Base-by-base conservation (phyloP, 768 basidiomycete species). In the Hortiboletus flavorubellus region DNA sequence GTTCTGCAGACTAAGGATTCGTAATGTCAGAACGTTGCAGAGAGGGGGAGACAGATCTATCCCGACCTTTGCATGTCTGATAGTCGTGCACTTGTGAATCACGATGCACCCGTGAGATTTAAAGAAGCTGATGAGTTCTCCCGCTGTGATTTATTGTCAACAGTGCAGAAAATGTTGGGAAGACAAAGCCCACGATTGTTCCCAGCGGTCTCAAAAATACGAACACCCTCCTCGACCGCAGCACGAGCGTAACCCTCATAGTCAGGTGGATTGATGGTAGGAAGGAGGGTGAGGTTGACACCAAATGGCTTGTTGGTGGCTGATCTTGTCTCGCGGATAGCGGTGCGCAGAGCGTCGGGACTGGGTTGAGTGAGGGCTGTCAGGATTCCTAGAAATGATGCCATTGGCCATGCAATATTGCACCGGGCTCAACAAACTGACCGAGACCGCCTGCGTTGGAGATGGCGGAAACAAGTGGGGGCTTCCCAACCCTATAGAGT, bases 141-240 rank as follows among this genome's bases (percentile, higher is more conserved):
- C 87, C 37, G 91, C 91, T 93, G 39, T 6, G 42, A 46, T 10
- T 18, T 12, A n/a, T 47, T 16, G 23, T 47, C n/a, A 54, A 18
- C 40, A 12, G 15, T 15, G 45, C 8, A 33, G 21, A 11, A 26
- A 29, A n/a, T n/a, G 1, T 12, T 9, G 9, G 21, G 8, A 9
- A 16, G 29, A 49, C 5, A 26, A 31, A 15, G 65, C 88, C 60
- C 63, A 92, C 91, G 91, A 62, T 87, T 93, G 63, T 90, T 91
- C 7, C 93, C 95, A 2, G 94, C 94, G 0, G 94, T 97, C 76
- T 97, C 94, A 65, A 94, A 91, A 41, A 96, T 86, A 64, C 70
- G 78, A n/a, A 96, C 81, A 8, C 91, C 91, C 67, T 95, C 93
- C 58, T 90, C 91, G 45, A 93, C 82, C 9, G 93, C 87, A 8